Conservation (phyloP, 148 eudicot species). For the Chenopodium berlandieri region DNA sequence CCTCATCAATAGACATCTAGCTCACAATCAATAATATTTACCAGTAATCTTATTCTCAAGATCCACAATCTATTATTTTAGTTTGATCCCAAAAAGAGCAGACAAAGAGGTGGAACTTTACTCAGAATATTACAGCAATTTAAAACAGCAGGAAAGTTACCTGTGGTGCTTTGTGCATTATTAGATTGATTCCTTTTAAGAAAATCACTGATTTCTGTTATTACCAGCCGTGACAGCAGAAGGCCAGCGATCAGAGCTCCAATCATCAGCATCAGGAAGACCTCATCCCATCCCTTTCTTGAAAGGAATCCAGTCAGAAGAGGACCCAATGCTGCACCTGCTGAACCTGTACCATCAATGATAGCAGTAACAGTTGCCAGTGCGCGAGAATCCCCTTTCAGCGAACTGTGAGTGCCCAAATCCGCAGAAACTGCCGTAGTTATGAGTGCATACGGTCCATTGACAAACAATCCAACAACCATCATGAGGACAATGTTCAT, state of each 20-base stretch:
- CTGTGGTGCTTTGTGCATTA: slow-evolving; percentile 33
- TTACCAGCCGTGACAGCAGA: slow-evolving; percentile 63
- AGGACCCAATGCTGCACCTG: slow-evolving; percentile 94
- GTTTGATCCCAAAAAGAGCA: neutral
- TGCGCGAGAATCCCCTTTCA: slow-evolving; percentile 87
- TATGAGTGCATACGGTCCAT: slow-evolving; percentile 96
- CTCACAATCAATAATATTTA: neutral
- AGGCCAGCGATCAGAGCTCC: slow-evolving; percentile 85
- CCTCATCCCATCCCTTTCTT: slow-evolving; percentile 77
- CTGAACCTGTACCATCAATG: slow-evolving; percentile 94
- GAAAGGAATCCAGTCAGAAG: slow-evolving; percentile 89
- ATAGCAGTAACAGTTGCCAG: slow-evolving; percentile 98
- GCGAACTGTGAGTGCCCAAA: slow-evolving; percentile 88
- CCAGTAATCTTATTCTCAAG: neutral
- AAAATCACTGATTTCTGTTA: slow-evolving; percentile 56
- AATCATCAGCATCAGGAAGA: slow-evolving; percentile 69
- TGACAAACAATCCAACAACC: slow-evolving; percentile 74
- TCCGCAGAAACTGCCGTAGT: slow-evolving; percentile 99
- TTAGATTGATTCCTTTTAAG: slow-evolving; percentile 24
- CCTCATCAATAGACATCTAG: slow-evolving; percentile 7
- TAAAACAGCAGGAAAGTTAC: slow-evolving; percentile 29
- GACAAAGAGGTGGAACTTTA: neutral
- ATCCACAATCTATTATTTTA: neutral
- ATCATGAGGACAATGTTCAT: slow-evolving; percentile 84
- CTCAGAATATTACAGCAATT: slow-evolving; percentile 1